Conservation (phyloP, 2,329 filamentous ascomycete species). For the Phaeoacremonium minimum region DNA sequence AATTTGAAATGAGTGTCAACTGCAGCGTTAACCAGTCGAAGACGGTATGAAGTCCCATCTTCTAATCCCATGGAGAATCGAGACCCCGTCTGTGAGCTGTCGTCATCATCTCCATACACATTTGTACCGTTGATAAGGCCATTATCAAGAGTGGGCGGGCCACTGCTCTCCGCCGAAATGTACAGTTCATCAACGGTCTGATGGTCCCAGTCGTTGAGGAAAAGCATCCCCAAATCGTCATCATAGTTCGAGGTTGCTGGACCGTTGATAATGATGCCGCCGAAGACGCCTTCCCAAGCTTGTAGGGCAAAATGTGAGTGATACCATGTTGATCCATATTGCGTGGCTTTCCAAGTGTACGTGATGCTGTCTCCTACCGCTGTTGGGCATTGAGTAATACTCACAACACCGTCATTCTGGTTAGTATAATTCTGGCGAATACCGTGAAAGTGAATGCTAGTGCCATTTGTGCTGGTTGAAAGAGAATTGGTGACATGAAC, state of each 20-base stretch:
- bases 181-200: conserved; percentile 32
- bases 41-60: conserved; percentile 32
- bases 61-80: conserved; percentile 32
- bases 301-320: conserved; percentile 53
- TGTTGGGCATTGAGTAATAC: conserved; percentile 43
- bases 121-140: conserved; percentile 40
- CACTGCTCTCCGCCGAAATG: conserved; percentile 15
- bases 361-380: conserved; percentile 45
- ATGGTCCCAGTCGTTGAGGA: conserved; percentile 57
- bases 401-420: conserved; percentile 28
- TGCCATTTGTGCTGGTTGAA: conserved; percentile 24
- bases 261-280: conserved; percentile 57
- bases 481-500: conserved; percentile 28
- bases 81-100: conserved; percentile 19
- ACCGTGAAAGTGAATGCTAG: conserved; percentile 34
- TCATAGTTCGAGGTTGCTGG: conserved; percentile 56
- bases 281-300: conserved; percentile 50
- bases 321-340: conserved; percentile 54
- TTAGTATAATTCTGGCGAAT: conserved; percentile 27
- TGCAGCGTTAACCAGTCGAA: conserved; percentile 7
- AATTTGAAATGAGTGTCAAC: conserved; percentile 14
- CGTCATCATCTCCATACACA: conserved; percentile 23
- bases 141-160: conserved; percentile 32
- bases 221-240: conserved; percentile 53
- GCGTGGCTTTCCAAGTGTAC: conserved; percentile 52